Conservation (phyloP, 768 basidiomycete genomes). For the Lactarius indigo region DNA sequence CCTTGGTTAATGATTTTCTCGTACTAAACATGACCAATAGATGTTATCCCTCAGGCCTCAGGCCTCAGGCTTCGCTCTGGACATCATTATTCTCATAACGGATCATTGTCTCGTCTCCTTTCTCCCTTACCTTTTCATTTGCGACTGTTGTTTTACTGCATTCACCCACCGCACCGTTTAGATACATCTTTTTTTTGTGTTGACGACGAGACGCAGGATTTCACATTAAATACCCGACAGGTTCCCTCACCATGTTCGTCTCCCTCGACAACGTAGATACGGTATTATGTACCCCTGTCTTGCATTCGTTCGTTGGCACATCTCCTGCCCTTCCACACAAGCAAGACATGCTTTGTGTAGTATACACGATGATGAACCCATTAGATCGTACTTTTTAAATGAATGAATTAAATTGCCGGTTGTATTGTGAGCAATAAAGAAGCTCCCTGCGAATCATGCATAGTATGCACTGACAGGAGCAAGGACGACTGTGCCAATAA, state of each 20-base stretch:
- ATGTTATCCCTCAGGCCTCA: too few species aligned
- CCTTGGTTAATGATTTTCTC: conserved; percentile 89
- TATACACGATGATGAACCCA: not conserved
- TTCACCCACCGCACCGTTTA: conserved; percentile 3
- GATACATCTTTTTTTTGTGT: not conserved
- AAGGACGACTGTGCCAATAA: not conserved
- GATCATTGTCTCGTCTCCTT: not conserved
- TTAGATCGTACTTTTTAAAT: not conserved
- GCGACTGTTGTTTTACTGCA: not conserved
- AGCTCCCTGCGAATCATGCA: not conserved
- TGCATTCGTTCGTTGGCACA: not conserved
- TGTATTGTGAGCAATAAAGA: not conserved
- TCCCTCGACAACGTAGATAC: not conserved
- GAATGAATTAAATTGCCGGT: not conserved
- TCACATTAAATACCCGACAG: not conserved
- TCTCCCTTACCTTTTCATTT: not conserved
- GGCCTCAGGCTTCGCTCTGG: too few species aligned
- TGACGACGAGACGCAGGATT: not conserved
- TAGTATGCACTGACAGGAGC: too few species aligned
- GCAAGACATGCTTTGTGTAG: not conserved
- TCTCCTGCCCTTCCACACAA: not conserved
- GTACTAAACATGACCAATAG: conserved; percentile 33
- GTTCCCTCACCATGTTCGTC: not conserved
- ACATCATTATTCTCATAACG: not conserved
- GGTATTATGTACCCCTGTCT: not conserved